Evolutionary conservation across 2,329 filamentous ascomycete species (phyloP), one percentile per base, ranked within the genome.

Genomic region (Plectosphaerella cucumerina): DNA sequence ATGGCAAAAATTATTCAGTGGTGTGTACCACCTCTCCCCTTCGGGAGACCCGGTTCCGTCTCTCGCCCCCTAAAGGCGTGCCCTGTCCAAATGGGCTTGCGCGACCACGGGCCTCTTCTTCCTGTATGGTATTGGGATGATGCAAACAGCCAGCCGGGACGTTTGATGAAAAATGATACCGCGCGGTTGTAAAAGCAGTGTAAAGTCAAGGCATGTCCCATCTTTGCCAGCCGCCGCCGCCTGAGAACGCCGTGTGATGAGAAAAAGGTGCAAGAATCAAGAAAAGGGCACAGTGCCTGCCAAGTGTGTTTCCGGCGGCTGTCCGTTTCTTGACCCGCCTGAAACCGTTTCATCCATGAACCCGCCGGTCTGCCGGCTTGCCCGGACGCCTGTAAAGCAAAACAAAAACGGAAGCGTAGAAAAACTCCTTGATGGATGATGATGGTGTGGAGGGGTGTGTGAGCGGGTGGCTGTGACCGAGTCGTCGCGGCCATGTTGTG

Each of bases 1-100:
- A 34, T 39, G 12, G 37, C 33, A 18, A 33, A 20, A 39, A 47
- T 47, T 47, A 47, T 22, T 47, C 33, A 47, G 45, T 31, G 26
- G 26, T 20, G 44, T 35, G 26, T 45, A 9, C 44, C n/a, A 11
- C 31, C n/a, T 39, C 14, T 37, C 35, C 35, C 11, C 35, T 10
- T 15, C 17, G 35, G 35, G 26, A 15, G n/a, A n/a, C n/a, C 35
- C 15, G 35, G 35, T 18, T 39, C 39, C n/a, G 18, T 42, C 18
- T 17, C 39, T 20, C 12, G 17, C 39, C 17, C 26, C 26, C 26
- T 11, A 31, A 18, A 20, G 20, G 39, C 39, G 20, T 18, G 39
- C 39, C 39, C 39, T 42, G 39, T 42, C 39, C 39, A 42, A 42
- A 17, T 18, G 39, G 39, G 39, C 39, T 42, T 20, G 39, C 18